These are phyloP conservation scores for Meira nashicola DNA, from an alignment of 1,284 basidiomycete species.

Conservation along the genomic window DNA sequence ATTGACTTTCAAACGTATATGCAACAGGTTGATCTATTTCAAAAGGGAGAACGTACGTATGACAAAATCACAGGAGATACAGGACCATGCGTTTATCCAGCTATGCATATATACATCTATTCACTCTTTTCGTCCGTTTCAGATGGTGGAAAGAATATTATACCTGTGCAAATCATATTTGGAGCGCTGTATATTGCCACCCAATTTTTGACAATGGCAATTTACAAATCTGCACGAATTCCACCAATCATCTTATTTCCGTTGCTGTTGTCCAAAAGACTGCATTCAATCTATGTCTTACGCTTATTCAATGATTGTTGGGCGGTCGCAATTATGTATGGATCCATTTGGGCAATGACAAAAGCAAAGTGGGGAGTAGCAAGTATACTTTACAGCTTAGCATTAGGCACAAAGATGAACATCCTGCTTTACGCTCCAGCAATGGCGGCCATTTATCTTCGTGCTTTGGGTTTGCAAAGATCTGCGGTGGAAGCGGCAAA, in stretches of 20 bases:
- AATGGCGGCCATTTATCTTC: constrained; percentile 65
- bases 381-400: constrained; percentile 69
- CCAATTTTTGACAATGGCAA: constrained; percentile 25
- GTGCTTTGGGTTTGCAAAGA: constrained; percentile 59
- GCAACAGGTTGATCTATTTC: constrained; percentile 73
- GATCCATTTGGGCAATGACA: constrained; percentile 57
- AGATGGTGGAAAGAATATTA: constrained; percentile 61
- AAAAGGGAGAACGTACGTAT: constrained; percentile 81
- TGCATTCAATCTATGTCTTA: constrained; percentile 88
- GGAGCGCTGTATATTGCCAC: constrained; percentile 29
- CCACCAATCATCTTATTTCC: constrained; percentile 61
- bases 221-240: constrained; percentile 32
- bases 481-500: constrained; percentile 61
- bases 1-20: constrained; percentile 96
- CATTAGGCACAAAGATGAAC: constrained; percentile 94
- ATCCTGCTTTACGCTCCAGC: constrained; percentile 80
- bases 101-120: constrained; percentile 83
- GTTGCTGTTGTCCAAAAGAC: constrained; percentile 79
- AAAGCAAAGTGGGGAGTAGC: constrained; percentile 63
- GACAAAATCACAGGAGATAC: constrained; percentile 80
- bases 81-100: constrained; percentile 92
- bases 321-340: constrained; percentile 63
- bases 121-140: constrained; percentile 67
- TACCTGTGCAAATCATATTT: constrained; percentile 56
- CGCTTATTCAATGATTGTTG: constrained; percentile 94